These are phyloP conservation scores for Plasmodiophora brassicae DNA, from an alignment of 208 protist genomes.

Conservation along the genomic window DNA sequence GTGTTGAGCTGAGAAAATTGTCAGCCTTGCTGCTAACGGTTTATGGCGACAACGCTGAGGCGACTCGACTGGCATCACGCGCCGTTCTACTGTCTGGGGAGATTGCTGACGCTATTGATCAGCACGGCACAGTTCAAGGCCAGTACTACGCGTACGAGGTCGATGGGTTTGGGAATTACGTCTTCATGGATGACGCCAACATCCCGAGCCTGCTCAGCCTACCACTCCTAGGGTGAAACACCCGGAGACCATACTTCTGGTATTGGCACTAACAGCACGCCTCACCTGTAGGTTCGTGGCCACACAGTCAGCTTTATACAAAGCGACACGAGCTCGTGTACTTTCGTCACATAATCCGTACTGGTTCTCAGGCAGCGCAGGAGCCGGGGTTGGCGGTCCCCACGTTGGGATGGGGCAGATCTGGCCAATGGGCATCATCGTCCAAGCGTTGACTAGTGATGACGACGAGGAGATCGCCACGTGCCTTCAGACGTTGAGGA, in stretches of 20 bases:
- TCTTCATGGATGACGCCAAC: slow-evolving; percentile 52
- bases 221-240: slow-evolving; percentile 39
- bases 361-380: slow-evolving; percentile 40
- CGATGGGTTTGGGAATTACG: slow-evolving; percentile 47
- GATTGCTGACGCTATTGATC: background rate
- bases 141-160: slow-evolving; percentile 46
- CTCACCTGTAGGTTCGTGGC: too few species aligned
- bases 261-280: too few species aligned
- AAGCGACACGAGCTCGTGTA: slow-evolving; percentile 31
- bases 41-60: background rate
- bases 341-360: slow-evolving; percentile 42
- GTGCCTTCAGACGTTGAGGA: slow-evolving; percentile 37
- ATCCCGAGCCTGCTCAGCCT: slow-evolving; percentile 42
- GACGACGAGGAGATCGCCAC: slow-evolving; percentile 39
- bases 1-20: slow-evolving; percentile 8
- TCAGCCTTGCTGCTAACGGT: slow-evolving; percentile 24
- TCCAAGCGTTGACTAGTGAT: slow-evolving; percentile 37
- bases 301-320: slow-evolving; percentile 46
- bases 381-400: slow-evolving; percentile 43
- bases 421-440: slow-evolving; percentile 42
- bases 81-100: background rate
- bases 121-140: slow-evolving; percentile 36
- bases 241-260: too few species aligned
- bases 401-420: slow-evolving; percentile 25
- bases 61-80: background rate